phyloP scores from a whole-genome alignment of 371 early-diverging fungal species.

The Sporodiniella umbellata region DNA sequence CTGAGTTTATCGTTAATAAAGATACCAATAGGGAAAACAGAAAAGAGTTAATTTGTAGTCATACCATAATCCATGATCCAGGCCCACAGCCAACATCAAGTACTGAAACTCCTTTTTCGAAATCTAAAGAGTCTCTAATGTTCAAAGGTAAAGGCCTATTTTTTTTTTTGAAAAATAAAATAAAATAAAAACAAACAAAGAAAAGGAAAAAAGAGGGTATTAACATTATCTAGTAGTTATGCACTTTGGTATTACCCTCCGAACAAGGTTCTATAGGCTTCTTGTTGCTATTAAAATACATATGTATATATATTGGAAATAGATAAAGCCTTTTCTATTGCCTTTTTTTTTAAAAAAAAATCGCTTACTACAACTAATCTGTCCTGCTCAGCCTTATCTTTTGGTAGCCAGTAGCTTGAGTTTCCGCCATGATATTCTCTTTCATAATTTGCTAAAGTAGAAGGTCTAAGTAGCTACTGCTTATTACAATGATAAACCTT shows the following conservation, averaged over 20 bases:
- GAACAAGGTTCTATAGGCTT: not conserved
- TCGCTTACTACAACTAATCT: slow-evolving; percentile 13
- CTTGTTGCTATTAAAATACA: not conserved
- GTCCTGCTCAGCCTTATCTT: slow-evolving; percentile 16
- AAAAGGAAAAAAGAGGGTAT: not conserved
- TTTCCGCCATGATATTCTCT: too few species aligned
- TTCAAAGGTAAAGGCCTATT: not conserved
- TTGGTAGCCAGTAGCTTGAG: slow-evolving; percentile 15
- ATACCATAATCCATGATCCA: slow-evolving; percentile 23
- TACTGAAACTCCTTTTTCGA: slow-evolving; percentile 3
- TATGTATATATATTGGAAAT: not conserved
- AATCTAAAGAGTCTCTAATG: not conserved
- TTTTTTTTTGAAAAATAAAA: not conserved
- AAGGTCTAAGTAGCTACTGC: too few species aligned
- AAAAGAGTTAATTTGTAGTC: not conserved
- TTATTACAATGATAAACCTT: too few species aligned
- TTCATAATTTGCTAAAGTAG: too few species aligned
- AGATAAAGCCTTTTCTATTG: too few species aligned
- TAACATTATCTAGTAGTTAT: not conserved
- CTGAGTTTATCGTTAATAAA: too few species aligned
- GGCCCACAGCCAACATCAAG: slow-evolving; percentile 41
- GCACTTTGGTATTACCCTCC: not conserved
- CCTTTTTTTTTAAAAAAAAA: too few species aligned
- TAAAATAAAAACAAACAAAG: too few species aligned
- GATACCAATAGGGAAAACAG: not conserved